Evolutionary conservation across 306 rosid genomes (phyloP).

Genomic region (Pyrus bretschneideri): DNA sequence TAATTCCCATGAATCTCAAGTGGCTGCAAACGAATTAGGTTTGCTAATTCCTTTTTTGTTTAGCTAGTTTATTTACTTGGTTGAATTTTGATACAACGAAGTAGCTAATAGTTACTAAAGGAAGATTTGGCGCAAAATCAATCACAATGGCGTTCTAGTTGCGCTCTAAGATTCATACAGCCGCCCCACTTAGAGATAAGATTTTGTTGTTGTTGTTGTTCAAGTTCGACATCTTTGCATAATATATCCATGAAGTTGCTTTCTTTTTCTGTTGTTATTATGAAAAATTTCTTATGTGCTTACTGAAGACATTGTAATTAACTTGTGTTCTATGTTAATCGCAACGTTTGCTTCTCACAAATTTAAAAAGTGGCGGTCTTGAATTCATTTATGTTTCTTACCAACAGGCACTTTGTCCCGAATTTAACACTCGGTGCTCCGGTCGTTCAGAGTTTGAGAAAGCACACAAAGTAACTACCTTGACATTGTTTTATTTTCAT

Average conservation of each 20-base stretch:
- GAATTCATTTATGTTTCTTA: neutral
- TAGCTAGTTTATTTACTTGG: neutral
- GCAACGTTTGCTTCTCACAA: neutral
- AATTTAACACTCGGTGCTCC: slow-evolving; percentile 96
- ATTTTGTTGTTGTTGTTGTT: neutral
- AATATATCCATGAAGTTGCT: neutral
- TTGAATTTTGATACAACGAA: neutral
- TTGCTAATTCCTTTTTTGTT: slow-evolving; percentile 15
- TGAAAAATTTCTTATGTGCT: slow-evolving; percentile 4
- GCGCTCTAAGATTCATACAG: no score
- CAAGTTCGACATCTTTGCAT: neutral
- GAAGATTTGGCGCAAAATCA: no score
- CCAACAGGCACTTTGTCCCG: slow-evolving; percentile 80
- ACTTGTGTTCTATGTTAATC: neutral
- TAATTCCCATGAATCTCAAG: slow-evolving; percentile 8
- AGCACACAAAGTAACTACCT: slow-evolving; percentile 67
- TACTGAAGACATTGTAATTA: neutral
- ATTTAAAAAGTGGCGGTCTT: neutral
- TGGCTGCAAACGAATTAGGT: slow-evolving; percentile 23
- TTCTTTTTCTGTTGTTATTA: neutral
- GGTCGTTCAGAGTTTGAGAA: slow-evolving; percentile 85
- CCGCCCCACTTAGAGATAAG: no score
- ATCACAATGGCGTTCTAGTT: accelerated
- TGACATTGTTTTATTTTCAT: neutral
- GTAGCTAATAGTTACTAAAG: neutral